Evolutionary conservation across 208 protist species (phyloP), one percentile per base, ranked within the genome.

Genomic region (Leptomonas pyrrhocoris): DNA sequence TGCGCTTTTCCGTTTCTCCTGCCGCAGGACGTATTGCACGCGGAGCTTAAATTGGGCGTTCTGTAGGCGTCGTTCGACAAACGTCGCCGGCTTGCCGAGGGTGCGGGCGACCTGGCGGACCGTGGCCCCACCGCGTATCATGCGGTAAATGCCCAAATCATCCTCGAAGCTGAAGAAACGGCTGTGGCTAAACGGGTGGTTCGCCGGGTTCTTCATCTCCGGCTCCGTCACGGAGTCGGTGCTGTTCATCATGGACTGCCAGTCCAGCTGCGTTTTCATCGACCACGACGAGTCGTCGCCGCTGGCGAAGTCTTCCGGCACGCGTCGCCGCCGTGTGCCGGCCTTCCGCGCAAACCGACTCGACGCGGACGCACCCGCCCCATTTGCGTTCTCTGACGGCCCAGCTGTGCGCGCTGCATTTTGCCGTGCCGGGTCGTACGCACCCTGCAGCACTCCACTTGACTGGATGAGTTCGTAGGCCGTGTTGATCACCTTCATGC

Each of bases 401-500:
- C 13, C 30, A 13, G 53, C 4, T 15, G 21, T 40, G 13, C 31
- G 18, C 13, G 21, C 21, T 15, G 53, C 48, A 31, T 31, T 34
- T 19, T 46, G 27, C 34, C 21, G 61, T 5, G 34, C 21, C 16
- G 45, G 11, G 5, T 46, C 59, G 27, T 48, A 53, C 18, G 28
- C 67, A 12, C 65, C 70, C 23, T 78, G 76, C 18, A 94, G 55
- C 11, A 92, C 81, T 40, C 81, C 83, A 50, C 80, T 89, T 0
- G 81, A 73, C 71, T 96, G 90, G 43, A 97, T 80, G 21, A 93
- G 66, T 57, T 96, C 90, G 53, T 96, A 97, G 21, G 93, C 91
- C 27, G 88, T 90, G 80, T 97, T 97, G 67, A 97, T 80, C 30
- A 90, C 75, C 46, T 91, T 89, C 93, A 97, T 97, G 27, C 82